These are phyloP conservation scores for Ceratobasidium sp. DNA, from an alignment of 1,284 basidiomycete genomes.

Conservation along the genomic window DNA sequence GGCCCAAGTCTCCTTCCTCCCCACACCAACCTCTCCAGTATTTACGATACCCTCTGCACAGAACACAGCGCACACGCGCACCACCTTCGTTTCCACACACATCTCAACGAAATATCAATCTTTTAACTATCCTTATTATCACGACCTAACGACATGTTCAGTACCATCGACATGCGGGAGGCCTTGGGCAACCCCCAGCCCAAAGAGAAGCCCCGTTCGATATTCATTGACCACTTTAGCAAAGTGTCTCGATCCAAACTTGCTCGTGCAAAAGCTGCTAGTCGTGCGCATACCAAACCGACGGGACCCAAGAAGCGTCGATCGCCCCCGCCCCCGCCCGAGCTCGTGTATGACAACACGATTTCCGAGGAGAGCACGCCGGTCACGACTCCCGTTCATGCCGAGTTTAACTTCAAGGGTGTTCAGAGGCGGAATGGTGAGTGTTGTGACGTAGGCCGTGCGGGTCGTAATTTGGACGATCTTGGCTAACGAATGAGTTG, in stretches of 20 bases:
- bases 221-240: slow-evolving; percentile 9
- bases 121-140: background rate
- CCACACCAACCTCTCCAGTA: background rate
- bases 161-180: background rate
- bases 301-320: background rate
- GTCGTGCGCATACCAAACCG: background rate
- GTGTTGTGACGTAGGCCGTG: background rate
- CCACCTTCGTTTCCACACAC: slow-evolving; percentile 20
- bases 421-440: background rate
- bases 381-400: slow-evolving; percentile 10
- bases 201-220: background rate
- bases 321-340: background rate
- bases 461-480: background rate
- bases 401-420: slow-evolving; percentile 5
- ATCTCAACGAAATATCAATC: slow-evolving; percentile 9
- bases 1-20: background rate
- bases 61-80: background rate
- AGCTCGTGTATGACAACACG: slow-evolving; percentile 1
- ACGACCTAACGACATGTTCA: background rate
- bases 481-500: background rate
- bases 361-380: slow-evolving; percentile 19
- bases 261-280: background rate
- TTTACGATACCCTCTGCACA: slow-evolving; percentile 15
- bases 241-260: slow-evolving; percentile 3
- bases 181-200: background rate